Base-by-base conservation (phyloP, 2,329 filamentous ascomycete genomes). In the Calonectria leucothoes region DNA sequence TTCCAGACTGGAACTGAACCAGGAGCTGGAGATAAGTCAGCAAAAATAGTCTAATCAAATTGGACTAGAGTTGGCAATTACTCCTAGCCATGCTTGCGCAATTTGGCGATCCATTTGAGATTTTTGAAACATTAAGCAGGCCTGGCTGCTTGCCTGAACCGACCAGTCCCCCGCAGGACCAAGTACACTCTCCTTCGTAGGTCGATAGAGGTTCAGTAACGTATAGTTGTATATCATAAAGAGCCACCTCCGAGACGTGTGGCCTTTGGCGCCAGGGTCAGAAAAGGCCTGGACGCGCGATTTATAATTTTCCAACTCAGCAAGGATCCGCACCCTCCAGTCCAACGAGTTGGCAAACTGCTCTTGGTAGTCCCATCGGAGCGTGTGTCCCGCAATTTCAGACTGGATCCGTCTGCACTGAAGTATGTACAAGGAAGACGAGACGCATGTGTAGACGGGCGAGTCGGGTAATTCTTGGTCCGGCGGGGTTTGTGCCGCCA, bases 1-100 rank as follows among this genome's bases (percentile, higher is more conserved):
- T 79, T 11, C 83, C 83, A 5, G 80, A 83, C 70, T 84, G 81
- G 68, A 84, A 85, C 71, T 82, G 81, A 6, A 77, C 74, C 0
- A 83, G 68, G 0, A 82, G 74, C 76, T 78, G 23, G 29, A 3
- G 11, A 14, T 20, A 20, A 17, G 37, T 25, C 1, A 39, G 45
- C 17, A 65, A 39, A 39, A 23, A 8, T 4, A 23, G 11, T 37
- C 17, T 15, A 2, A 51, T 8, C 15, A 2, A 10, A n/a, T n/a
- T n/a, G n/a, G n/a, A n/a, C 35, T 12, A 12, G 37, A 0, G 8
- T 3, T 2, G 6, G 7, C 2, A 77, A 70, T 73, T 35, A 76
- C 75, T 3, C 79, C 79, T 2, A 82, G 72, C 81, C 82, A 82
- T 6, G 77, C 73, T 64, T 79, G 76, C 4, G 77, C 75, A 52